These are phyloP conservation scores for Eucalyptus regnans DNA, from an alignment of 345 rosid species.

Conservation along the genomic window DNA sequence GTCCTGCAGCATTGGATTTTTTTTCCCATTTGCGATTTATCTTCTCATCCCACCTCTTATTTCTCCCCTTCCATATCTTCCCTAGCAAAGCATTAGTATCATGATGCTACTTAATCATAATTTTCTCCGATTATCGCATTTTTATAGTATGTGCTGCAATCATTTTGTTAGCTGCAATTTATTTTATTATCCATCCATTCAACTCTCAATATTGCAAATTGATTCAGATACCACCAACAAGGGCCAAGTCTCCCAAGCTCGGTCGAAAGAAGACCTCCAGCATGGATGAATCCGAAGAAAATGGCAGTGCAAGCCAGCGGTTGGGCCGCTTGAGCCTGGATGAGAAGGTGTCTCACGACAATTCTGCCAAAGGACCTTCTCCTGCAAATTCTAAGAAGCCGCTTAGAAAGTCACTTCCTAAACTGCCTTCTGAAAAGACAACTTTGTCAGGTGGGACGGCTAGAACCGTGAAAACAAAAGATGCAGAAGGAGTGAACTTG, in stretches of 20 bases:
- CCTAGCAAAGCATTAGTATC: neutral
- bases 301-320: conserved; percentile 11
- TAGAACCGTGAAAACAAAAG: neutral
- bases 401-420: conserved; percentile 68
- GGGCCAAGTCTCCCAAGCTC: conserved; percentile 96
- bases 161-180: neutral
- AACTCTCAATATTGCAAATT: neutral
- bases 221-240: conserved; percentile 81
- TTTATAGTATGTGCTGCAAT: neutral
- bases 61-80: neutral
- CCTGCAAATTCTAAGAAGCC: conserved; percentile 51
- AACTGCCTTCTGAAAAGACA: conserved; percentile 78
- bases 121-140: neutral
- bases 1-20: neutral
- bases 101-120: neutral
- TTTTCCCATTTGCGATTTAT: neutral
- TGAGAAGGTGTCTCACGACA: conserved; percentile 28
- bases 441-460: conserved; percentile 12
- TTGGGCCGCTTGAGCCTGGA: conserved; percentile 62
- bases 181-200: neutral
- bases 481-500: neutral
- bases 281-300: conserved; percentile 38
- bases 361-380: conserved; percentile 32
- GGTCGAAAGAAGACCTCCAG: conserved; percentile 65
- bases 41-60: neutral